phyloP scores from a whole-genome alignment of 2,329 filamentous ascomycete species.

The Epichloe glyceriae region DNA sequence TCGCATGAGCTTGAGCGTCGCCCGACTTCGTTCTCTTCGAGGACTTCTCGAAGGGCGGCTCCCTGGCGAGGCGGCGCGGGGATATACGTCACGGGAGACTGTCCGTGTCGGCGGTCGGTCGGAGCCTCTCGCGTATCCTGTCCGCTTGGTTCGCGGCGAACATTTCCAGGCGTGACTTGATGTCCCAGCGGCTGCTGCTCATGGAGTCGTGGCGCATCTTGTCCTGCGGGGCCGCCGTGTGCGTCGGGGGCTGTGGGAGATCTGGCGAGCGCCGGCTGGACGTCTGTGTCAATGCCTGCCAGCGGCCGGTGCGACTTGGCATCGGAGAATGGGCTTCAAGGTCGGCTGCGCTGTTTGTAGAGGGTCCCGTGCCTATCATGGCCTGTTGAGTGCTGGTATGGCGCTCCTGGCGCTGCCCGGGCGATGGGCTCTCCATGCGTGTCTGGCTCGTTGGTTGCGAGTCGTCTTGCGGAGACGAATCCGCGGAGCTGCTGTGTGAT shows the following conservation, averaged over 20 bases:
- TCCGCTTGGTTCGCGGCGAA: conserved; percentile 50
- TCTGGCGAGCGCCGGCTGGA: background rate
- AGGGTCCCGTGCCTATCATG: conserved; percentile 11
- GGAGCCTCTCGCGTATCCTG: conserved; percentile 41
- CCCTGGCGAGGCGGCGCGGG: conserved; percentile 48
- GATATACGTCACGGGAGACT: conserved; percentile 45
- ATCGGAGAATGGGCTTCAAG: conserved; percentile 15
- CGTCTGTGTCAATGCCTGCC: conserved; percentile 9
- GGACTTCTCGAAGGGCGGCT: conserved; percentile 39
- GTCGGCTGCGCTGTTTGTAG: conserved; percentile 11
- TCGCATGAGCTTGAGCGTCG: conserved; percentile 5
- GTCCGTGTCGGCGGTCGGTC: conserved; percentile 39
- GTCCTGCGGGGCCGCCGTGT: background rate
- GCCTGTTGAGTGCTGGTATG: conserved; percentile 2
- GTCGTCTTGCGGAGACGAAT: conserved; percentile 24
- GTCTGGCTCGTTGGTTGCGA: conserved; percentile 13
- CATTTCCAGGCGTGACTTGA: conserved; percentile 43
- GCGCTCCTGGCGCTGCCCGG: conserved; percentile 7
- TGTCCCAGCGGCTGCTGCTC: conserved; percentile 35
- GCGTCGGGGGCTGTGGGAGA: background rate
- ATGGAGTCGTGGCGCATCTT: conserved; percentile 9
- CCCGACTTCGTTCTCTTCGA: conserved; percentile 38
- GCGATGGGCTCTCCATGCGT: conserved; percentile 15
- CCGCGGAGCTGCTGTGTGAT: conserved; percentile 9
- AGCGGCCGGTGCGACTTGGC: conserved; percentile 14